phyloP scores from a whole-genome alignment of 495 filamentous ascomycete species.

The Aeminium ludgeri region DNA sequence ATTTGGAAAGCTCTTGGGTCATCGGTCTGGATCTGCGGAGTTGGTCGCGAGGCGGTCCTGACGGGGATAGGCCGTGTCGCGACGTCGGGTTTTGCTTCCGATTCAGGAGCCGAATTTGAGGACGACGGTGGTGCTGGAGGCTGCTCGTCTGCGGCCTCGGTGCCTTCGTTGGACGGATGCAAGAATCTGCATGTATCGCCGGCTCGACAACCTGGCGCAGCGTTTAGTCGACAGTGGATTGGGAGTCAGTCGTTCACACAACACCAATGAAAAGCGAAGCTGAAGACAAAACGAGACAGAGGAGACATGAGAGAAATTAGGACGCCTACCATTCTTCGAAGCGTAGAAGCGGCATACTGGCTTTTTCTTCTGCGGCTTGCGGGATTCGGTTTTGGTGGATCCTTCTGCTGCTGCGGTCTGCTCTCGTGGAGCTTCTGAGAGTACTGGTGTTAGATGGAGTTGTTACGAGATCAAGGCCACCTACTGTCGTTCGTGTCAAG shows the following conservation, averaged over 20 bases:
- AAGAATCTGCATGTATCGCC: slow-evolving; percentile 23
- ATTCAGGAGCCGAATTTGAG: not conserved
- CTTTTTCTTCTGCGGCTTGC: too few relatives aligned
- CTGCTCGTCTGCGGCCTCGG: not conserved
- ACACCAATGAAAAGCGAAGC: not conserved
- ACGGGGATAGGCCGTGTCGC: too few relatives aligned
- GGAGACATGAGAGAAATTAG: not conserved
- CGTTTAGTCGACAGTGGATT: too few relatives aligned
- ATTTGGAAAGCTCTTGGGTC: slow-evolving; percentile 64
- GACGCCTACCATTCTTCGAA: slow-evolving; percentile 18
- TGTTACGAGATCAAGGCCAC: too few relatives aligned
- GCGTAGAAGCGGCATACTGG: slow-evolving; percentile 20
- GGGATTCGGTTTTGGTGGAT: too few relatives aligned
- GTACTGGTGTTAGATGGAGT: too few relatives aligned
- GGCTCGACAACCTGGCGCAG: slow-evolving; percentile 22
- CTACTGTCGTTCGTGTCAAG: too few relatives aligned
- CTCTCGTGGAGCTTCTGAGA: too few relatives aligned
- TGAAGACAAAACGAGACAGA: not conserved
- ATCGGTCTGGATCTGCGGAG: slow-evolving; percentile 44
- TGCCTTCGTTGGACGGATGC: slow-evolving; percentile 8
- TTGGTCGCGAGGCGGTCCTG: slow-evolving; percentile 46
- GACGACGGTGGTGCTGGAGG: not conserved
- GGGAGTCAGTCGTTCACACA: too few relatives aligned
- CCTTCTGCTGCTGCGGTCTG: not conserved
- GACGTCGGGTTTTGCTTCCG: too few relatives aligned